A percentile compares a stretch with the other conserved stretches of the same genome.
Evolutionary conservation across 805 yeast genomes (phyloP).

Genomic region (Teunomyces atbi): DNA sequence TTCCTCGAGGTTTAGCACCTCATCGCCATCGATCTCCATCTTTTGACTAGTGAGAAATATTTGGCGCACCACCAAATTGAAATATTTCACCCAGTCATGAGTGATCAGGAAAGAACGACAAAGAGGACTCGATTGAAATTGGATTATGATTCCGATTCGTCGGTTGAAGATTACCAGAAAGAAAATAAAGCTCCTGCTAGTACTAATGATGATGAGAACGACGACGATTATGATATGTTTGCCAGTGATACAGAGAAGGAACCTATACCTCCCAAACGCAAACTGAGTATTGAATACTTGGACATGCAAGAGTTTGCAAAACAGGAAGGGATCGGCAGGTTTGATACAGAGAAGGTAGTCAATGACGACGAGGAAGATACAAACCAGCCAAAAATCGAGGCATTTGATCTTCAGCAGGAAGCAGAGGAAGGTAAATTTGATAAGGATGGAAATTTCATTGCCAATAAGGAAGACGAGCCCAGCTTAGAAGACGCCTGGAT

Average conservation of each 20-base stretch:
- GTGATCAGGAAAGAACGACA: background rate
- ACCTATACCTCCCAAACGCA: conserved; percentile 5
- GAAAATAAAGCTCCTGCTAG: conserved; percentile 13
- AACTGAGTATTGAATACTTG: conserved; percentile 20
- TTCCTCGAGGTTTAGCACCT: conserved; percentile 58
- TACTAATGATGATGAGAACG: conserved; percentile 1
- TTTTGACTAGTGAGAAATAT: conserved; percentile 17
- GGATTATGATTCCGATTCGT: conserved; percentile 25
- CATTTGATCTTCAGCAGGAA: conserved; percentile 61
- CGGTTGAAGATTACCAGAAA: conserved; percentile 14
- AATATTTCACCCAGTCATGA: background rate
- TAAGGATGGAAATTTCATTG: conserved; percentile 55
- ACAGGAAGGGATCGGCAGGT: conserved; percentile 16
- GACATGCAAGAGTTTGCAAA: conserved; percentile 38
- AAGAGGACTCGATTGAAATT: background rate
- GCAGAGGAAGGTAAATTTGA: conserved; percentile 60
- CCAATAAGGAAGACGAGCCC: conserved; percentile 27
- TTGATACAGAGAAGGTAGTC: conserved; percentile 20
- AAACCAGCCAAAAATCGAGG: conserved; percentile 50
- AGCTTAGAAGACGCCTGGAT: conserved; percentile 37
- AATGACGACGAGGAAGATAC: conserved; percentile 12
- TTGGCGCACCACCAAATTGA: background rate
- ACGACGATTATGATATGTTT: conserved; percentile 37
- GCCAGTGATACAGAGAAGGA: conserved; percentile 25
- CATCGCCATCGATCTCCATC: conserved; percentile 38